Conservation (phyloP, 1,284 basidiomycete species). For the Pisolithus thermaeus region DNA sequence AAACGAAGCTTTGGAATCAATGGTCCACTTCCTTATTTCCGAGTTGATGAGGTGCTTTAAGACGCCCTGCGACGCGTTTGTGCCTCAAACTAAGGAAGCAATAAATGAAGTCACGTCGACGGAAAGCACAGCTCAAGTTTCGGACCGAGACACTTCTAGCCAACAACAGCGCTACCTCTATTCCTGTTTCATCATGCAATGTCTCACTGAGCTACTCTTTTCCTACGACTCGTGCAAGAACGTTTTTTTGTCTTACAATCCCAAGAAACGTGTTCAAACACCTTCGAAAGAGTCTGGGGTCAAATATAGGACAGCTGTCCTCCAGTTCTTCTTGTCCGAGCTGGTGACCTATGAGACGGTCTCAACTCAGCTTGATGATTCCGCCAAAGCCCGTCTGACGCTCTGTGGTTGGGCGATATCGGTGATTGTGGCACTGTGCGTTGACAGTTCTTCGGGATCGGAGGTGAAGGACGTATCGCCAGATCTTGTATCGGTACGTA, state of each 20-base stretch:
- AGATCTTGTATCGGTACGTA: constrained; percentile 82
- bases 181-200: constrained; percentile 86
- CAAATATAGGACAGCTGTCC: constrained; percentile 58
- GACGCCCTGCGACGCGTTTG: constrained; percentile 8
- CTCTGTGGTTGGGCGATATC: constrained; percentile 90
- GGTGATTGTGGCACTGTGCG: constrained; percentile 86
- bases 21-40: constrained; percentile 67
- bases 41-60: constrained; percentile 68
- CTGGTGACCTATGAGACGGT: constrained; percentile 75
- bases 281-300: constrained; percentile 53
- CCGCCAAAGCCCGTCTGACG: constrained; percentile 52
- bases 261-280: constrained; percentile 59
- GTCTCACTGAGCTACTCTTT: constrained; percentile 86
- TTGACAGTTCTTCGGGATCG: constrained; percentile 64
- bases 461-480: constrained; percentile 74
- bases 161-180: constrained; percentile 52
- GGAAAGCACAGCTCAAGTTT: constrained; percentile 17
- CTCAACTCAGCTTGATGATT: constrained; percentile 49
- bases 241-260: constrained; percentile 77
- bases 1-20: constrained; percentile 53
- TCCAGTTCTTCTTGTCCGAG: constrained; percentile 75
- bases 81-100: constrained; percentile 12
- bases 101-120: background rate
- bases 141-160: constrained; percentile 8
- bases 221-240: constrained; percentile 92